Base-by-base conservation (phyloP, 2,329 filamentous ascomycete genomes). In the Cadophora luteo-olivacea region DNA sequence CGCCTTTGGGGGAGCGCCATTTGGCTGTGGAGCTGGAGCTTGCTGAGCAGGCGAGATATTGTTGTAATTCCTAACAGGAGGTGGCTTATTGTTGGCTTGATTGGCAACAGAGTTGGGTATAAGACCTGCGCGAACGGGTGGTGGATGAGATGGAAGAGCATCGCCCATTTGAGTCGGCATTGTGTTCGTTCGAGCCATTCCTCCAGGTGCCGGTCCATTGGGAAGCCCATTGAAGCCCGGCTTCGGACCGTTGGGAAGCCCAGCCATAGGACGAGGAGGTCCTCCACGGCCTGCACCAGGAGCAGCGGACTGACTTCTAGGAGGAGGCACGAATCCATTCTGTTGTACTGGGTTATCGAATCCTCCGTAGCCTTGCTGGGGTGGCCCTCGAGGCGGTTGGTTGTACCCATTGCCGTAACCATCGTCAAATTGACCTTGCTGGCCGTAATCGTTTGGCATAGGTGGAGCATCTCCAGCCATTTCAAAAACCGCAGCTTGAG, bases 401-500 rank as follows among this genome's bases (percentile, higher is more conserved):
- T 72, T 71, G 60, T 72, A 72, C 33, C 73, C 71, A 51, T 73
- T 72, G 38, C 72, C 73, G 69, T 77, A 77, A 2, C 67, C 69
- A 66, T 75, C 72, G 67, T 77, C 70, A 57, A 65, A 65, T 64
- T 75, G 74, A 4, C 68, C 68, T 66, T 73, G 73, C 72, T 75
- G 61, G 74, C 82, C 12, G 25, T 73, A 74, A n/a, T 67, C 69
- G 69, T 70, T 71, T 45, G 89, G 88, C 36, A 89, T 79, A 2
- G 83, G 81, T 25, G 87, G 87, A 24, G 84, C 82, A 73, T 92
- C 89, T 32, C 82, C 85, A 1, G 87, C 89, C 85, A 94, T 91
- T 75, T 93, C 92, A 72, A 93, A 93, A 0, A 92, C 85, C 9
- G 91, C 91, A 2, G 87, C 84, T 73, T 92, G 88, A 3, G 86